Percentiles rank a stretch among this genome's conserved stretches.
phyloP scores from a whole-genome alignment of 495 filamentous ascomycete genomes.

The Cairneyella variabilis region DNA sequence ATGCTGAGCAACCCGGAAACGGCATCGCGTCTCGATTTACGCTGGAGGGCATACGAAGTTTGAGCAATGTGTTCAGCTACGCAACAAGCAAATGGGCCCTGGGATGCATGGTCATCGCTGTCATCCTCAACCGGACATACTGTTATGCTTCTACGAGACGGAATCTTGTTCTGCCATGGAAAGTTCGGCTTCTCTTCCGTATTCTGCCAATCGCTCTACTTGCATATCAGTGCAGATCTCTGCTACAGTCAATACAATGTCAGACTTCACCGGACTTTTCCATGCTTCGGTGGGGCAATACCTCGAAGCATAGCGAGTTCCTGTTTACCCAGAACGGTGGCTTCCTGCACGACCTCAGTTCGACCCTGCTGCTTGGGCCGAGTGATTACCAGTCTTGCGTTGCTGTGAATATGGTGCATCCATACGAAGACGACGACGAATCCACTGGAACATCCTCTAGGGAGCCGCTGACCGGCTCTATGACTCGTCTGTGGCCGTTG shows the following conservation, averaged over 20 bases:
- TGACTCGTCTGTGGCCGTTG: constrained; percentile 82
- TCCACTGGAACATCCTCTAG: constrained; percentile 31
- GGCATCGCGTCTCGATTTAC: constrained; percentile 43
- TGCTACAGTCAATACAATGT: constrained; percentile 86
- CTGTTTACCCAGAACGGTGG: constrained; percentile 70
- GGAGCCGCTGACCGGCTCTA: constrained; percentile 60
- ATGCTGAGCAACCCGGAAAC: constrained; percentile 16
- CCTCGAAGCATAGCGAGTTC: constrained; percentile 59
- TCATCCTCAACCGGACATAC: constrained; percentile 86
- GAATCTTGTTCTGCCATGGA: constrained; percentile 66
- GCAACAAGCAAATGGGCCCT: constrained; percentile 93
- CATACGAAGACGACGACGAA: constrained; percentile 25
- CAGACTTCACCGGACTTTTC: constrained; percentile 82
- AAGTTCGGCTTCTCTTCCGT: constrained; percentile 67
- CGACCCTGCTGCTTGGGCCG: constrained; percentile 61
- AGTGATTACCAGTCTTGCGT: constrained; percentile 67
- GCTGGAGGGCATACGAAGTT: constrained; percentile 46
- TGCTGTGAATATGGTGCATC: constrained; percentile 65
- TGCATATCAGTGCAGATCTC: constrained; percentile 55
- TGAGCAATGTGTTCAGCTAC: constrained; percentile 90
- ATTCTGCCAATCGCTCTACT: constrained; percentile 74
- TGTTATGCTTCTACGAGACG: constrained; percentile 88
- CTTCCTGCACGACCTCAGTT: constrained; percentile 66
- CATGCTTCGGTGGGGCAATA: constrained; percentile 66
- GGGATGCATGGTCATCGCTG: constrained; percentile 75